Percentiles rank a stretch among this genome's conserved stretches.
Conservation (phyloP, 176 grass and related monocot genomes). For the Bromus sterilis region DNA sequence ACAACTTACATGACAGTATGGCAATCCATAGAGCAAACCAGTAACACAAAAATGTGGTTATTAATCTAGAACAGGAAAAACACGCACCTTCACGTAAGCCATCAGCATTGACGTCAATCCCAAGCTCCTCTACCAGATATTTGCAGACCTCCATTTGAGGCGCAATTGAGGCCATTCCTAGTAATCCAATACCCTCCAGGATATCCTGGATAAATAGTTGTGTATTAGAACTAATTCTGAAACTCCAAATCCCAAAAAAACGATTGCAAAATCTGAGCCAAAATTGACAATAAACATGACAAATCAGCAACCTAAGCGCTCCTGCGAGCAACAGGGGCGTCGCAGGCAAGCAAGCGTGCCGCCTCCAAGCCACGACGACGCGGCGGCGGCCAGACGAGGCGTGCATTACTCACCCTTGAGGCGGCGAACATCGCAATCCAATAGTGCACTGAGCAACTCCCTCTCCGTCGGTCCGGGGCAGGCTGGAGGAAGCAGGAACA, state of each 20-base stretch:
- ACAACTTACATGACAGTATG: not conserved
- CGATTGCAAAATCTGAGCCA: not conserved
- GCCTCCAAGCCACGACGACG: not conserved
- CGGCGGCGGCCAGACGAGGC: not conserved
- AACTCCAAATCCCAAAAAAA: not conserved
- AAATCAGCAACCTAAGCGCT: not conserved
- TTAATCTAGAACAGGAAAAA: not conserved
- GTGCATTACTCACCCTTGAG: not conserved
- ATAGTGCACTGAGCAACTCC: not conserved
- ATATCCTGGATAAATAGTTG: too few relatives aligned
- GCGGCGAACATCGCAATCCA: not conserved
- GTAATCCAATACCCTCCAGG: not conserved
- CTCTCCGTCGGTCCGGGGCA: not conserved
- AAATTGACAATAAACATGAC: not conserved
- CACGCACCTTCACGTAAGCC: not conserved
- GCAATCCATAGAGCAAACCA: not conserved
- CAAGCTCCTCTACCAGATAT: conserved; percentile 21
- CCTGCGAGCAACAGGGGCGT: too few relatives aligned
- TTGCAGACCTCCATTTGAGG: not conserved
- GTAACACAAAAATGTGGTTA: not conserved
- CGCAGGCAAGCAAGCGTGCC: not conserved
- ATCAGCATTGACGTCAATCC: not conserved
- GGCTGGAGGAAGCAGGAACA: not conserved
- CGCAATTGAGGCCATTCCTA: not conserved
- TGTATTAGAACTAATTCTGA: too few relatives aligned